Percentiles rank a stretch among this genome's conserved stretches.
These are phyloP conservation scores for Talaromyces proteolyticus DNA, from an alignment of 495 filamentous ascomycete genomes.

Conservation along the genomic window DNA sequence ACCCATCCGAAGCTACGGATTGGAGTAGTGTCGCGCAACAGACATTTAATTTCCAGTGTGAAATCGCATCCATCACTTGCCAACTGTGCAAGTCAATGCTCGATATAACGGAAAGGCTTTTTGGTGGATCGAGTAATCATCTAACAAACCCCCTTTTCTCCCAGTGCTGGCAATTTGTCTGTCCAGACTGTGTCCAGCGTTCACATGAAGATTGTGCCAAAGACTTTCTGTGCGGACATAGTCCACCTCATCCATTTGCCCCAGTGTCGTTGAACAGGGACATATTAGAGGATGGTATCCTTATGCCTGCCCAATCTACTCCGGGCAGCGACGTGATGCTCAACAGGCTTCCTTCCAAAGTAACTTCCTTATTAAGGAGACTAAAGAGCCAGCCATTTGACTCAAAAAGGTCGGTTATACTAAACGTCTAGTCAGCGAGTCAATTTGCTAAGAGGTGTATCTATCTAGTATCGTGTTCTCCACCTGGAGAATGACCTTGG, in stretches of 20 bases:
- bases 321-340: background rate
- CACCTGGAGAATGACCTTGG: constrained; percentile 35
- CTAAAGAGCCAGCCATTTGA: background rate
- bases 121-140: background rate
- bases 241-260: background rate
- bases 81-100: background rate
- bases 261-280: background rate
- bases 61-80: background rate
- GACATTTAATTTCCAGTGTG: background rate
- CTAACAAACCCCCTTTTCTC: background rate
- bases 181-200: background rate
- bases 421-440: background rate
- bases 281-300: background rate
- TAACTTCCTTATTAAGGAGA: background rate
- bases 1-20: background rate
- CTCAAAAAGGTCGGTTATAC: background rate
- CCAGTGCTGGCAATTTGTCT: background rate
- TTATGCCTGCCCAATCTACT: background rate
- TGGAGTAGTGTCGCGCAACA: background rate
- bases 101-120: background rate
- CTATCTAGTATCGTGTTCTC: constrained; percentile 38
- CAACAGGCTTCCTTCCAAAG: background rate
- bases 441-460: background rate
- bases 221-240: background rate
- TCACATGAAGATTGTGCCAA: background rate